Evolutionary conservation across 1,139 yeast species (phyloP).

Genomic region (Candida sanyaensis): DNA sequence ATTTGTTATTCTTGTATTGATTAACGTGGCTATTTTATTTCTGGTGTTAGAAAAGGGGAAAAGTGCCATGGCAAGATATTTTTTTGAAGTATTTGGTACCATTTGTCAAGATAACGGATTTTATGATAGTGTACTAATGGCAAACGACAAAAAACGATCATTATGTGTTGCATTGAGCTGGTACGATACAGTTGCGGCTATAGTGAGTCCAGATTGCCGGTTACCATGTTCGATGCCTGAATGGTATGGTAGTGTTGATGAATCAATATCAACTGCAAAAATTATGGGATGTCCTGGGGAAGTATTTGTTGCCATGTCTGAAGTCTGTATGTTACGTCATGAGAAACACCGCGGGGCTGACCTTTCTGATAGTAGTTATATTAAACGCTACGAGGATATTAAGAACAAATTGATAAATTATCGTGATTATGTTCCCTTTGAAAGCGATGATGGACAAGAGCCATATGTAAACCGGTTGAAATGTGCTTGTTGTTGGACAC

Average conservation of each 20-base stretch:
- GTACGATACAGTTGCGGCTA: constrained; percentile 57
- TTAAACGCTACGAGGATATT: constrained; percentile 23
- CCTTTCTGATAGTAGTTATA: background rate
- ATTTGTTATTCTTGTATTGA: constrained; percentile 49
- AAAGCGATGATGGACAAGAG: constrained; percentile 16
- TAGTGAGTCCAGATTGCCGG: constrained; percentile 56
- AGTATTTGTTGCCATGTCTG: constrained; percentile 44
- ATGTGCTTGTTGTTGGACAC: constrained; percentile 57
- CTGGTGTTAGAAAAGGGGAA: constrained; percentile 55
- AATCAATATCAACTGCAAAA: constrained; percentile 44
- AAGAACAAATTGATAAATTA: constrained; percentile 36
- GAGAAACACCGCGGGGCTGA: constrained; percentile 19
- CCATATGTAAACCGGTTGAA: constrained; percentile 38
- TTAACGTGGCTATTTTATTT: constrained; percentile 53
- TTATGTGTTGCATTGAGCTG: constrained; percentile 52
- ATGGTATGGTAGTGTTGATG: constrained; percentile 50
- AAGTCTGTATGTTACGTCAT: constrained; percentile 43
- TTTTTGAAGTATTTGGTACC: constrained; percentile 49
- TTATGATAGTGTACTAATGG: constrained; percentile 25
- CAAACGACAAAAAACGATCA: constrained; percentile 47
- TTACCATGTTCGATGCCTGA: constrained; percentile 50
- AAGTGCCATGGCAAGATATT: constrained; percentile 48
- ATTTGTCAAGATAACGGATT: constrained; percentile 40
- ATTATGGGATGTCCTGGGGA: constrained; percentile 64
- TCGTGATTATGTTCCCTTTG: constrained; percentile 45